Conservation (phyloP, 2,329 filamentous ascomycete species). For the Coccinonectria pachysandricola region DNA sequence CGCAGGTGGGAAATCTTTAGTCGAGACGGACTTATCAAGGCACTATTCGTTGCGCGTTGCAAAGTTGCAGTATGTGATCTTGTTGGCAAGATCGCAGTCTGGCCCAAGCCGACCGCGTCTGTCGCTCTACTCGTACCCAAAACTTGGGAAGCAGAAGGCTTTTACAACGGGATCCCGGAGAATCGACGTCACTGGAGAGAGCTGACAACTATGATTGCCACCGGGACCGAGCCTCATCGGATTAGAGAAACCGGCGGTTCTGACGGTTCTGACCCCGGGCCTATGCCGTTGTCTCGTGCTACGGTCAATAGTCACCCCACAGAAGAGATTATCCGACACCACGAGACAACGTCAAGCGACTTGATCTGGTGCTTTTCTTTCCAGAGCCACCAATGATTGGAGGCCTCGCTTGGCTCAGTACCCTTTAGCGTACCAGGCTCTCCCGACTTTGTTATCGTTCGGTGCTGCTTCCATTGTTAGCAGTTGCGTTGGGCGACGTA, state of each 20-base stretch:
- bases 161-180: slow-evolving; percentile 15
- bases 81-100: slow-evolving; percentile 2
- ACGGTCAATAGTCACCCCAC: slow-evolving; percentile 18
- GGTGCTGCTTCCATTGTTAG: no score
- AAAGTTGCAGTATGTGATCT: no score
- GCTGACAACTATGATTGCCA: slow-evolving; percentile 16
- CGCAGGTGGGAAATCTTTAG: no score
- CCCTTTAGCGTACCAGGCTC: no score
- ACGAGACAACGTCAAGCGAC: slow-evolving; percentile 19
- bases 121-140: slow-evolving; percentile 9
- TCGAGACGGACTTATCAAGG: no score
- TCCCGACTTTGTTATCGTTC: no score
- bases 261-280: slow-evolving; percentile 11
- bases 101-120: slow-evolving; percentile 13
- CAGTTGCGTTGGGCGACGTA: no score
- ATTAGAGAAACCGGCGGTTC: slow-evolving; percentile 7
- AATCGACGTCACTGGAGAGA: slow-evolving; percentile 16
- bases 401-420: no score
- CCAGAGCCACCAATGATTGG: slow-evolving; percentile 13
- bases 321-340: slow-evolving; percentile 19
- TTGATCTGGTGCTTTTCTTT: slow-evolving; percentile 16
- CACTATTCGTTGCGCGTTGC: no score
- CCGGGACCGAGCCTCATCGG: slow-evolving; percentile 13
- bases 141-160: slow-evolving; percentile 13
- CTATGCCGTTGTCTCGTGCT: slow-evolving; percentile 18